Base-by-base conservation (phyloP, 116 monocot species). In the Iris pallida region DNA sequence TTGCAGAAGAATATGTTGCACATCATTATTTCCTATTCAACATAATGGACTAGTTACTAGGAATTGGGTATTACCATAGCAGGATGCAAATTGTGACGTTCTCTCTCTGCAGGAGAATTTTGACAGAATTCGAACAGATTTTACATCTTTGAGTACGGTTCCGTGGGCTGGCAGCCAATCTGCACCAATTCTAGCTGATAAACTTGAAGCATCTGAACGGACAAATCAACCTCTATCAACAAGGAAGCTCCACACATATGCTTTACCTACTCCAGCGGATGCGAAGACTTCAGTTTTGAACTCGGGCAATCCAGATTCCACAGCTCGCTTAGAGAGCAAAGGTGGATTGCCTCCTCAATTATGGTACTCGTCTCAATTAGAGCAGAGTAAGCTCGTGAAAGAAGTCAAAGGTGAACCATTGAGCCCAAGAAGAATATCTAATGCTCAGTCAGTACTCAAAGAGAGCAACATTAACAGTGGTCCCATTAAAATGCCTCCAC, bases 241-340 rank as follows among this genome's bases (percentile, higher is more conserved):
- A 70, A 86, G 75, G 70, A 87, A 83, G 73, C 68, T 75, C 58
- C 69, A 85, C 61, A 72, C 89, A 3, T 97, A 97, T 73, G 87
- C 81, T 30, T 73, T 97, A 42, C 96, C 96, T 8, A 89, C 89
- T 44, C 96, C 96, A 45, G 40, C 71, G 67, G 89, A 83, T 72
- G 64, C 70, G 18, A 83, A 81, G 63, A 64, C 16, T 63, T 57
- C 83, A 66, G 45, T 63, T 74, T 64, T 64, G 43, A 58, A 57
- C n/a, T 59, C 74, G 20, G 53, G 55, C 47, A 68, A 55, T 75
- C 15, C 72, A 15, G 57, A 57, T 60, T 59, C 62, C 67, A 55
- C 44, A 48, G 15, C 42, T 61, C 61, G 13, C 11, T 45, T 61
- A 19, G 74, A 67, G 20, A 60, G 56, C 47, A 84, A 68, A 30